Evolutionary conservation across 2,329 filamentous ascomycete genomes (phyloP).

Genomic region (Hymenotorrendiella dingleyae): DNA sequence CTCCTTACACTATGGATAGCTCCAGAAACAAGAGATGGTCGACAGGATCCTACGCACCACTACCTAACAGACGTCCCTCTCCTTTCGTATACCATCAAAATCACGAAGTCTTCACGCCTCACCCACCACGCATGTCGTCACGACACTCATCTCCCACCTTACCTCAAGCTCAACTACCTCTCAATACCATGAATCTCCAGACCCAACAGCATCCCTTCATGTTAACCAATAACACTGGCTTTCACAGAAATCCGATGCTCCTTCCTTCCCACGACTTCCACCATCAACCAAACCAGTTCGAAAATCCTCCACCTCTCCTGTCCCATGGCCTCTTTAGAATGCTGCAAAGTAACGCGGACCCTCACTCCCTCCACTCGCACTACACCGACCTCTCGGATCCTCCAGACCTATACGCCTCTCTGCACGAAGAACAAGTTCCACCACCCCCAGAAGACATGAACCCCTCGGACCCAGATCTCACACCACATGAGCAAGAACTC

Average conservation of each 20-base stretch:
- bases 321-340: conserved; percentile 69
- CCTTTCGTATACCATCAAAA: conserved; percentile 58
- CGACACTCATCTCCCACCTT: conserved; percentile 42
- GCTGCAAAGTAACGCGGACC: conserved; percentile 68
- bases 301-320: conserved; percentile 55
- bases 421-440: conserved; percentile 66
- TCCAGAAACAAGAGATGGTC: conserved; percentile 70
- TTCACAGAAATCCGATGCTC: conserved; percentile 53
- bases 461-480: conserved; percentile 66
- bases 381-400: conserved; percentile 71
- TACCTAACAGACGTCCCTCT: conserved; percentile 48
- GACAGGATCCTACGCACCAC: conserved; percentile 63
- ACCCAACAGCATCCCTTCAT: conserved; percentile 52
- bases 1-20: conserved; percentile 64
- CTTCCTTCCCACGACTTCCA: conserved; percentile 45
- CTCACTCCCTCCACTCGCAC: conserved; percentile 60
- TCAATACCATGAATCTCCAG: conserved; percentile 46
- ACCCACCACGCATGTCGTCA: conserved; percentile 48
- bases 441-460: conserved; percentile 80
- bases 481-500: conserved; percentile 72
- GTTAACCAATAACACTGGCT: conserved; percentile 45
- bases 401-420: conserved; percentile 69
- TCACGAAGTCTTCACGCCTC: conserved; percentile 52
- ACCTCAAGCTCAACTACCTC: conserved; percentile 41
- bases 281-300: conserved; percentile 39